These are phyloP conservation scores for Sanghuangporus sanghuang DNA, from an alignment of 1,284 basidiomycete species.

Conservation along the genomic window DNA sequence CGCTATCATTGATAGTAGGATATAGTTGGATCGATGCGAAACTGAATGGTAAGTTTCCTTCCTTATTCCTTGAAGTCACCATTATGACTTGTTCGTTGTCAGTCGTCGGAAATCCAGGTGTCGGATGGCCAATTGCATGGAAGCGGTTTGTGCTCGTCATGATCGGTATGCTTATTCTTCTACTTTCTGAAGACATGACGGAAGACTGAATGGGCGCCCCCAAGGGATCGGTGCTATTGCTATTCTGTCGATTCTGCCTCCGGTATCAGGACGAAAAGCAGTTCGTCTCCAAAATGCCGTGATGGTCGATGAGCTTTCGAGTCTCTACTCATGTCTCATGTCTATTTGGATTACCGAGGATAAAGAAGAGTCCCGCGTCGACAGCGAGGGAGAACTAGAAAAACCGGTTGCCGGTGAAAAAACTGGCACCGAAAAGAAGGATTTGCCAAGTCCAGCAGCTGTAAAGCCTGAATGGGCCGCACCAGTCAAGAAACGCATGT, in stretches of 20 bases:
- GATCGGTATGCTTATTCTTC: conserved; percentile 34
- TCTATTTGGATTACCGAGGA: conserved; percentile 38
- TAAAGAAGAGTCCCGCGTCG: conserved; percentile 18
- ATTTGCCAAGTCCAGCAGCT: conserved; percentile 31
- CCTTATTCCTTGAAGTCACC: not conserved
- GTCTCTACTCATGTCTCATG: conserved; percentile 38
- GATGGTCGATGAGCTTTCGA: conserved; percentile 33
- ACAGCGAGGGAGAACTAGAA: conserved; percentile 13
- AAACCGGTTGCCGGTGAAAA: conserved; percentile 29
- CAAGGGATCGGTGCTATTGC: conserved; percentile 41
- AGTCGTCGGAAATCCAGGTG: conserved; percentile 42
- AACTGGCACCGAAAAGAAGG: conserved; percentile 26
- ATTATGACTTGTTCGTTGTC: not conserved
- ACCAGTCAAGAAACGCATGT: conserved; percentile 18
- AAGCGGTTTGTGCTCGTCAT: conserved; percentile 41
- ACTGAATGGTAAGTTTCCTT: conserved; percentile 20
- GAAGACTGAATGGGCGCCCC: not conserved
- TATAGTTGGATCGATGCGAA: conserved; percentile 63
- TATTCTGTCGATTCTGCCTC: conserved; percentile 46
- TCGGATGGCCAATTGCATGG: conserved; percentile 52
- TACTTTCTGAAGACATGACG: not conserved
- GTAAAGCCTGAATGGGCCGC: conserved; percentile 31
- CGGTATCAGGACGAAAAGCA: conserved; percentile 43
- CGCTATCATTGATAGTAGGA: conserved; percentile 43
- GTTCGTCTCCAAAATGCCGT: conserved; percentile 43